These are phyloP conservation scores for Adansonia rubrostipa DNA, from an alignment of 441 rosid genomes.

Conservation along the genomic window DNA sequence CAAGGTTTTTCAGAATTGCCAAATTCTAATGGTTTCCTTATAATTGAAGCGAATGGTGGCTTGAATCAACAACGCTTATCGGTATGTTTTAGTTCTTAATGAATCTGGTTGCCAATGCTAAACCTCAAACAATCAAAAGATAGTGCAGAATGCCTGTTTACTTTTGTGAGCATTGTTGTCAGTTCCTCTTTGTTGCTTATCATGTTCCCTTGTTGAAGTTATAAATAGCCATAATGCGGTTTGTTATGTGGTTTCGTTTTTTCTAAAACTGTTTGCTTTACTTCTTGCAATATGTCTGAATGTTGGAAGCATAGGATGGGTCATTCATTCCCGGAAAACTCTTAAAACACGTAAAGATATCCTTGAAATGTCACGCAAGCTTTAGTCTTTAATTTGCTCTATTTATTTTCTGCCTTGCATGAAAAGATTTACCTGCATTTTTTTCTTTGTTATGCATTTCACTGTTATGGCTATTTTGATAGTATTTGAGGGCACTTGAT, in stretches of 20 bases:
- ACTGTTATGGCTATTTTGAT: background rate
- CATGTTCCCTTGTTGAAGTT: background rate
- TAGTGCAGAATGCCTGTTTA: conserved; percentile 11
- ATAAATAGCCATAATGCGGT: background rate
- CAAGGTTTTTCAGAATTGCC: conserved; percentile 56
- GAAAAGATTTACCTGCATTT: background rate
- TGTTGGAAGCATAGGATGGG: conserved; percentile 3
- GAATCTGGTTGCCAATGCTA: background rate
- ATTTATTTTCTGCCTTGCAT: conserved; percentile 21
- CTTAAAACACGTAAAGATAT: conserved; percentile 11
- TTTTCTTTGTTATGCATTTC: background rate
- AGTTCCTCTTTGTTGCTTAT: conserved; percentile 10
- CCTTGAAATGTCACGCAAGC: conserved; percentile 9
- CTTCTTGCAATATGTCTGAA: background rate
- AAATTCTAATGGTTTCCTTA: conserved; percentile 78
- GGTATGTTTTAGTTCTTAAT: conserved; percentile 47
- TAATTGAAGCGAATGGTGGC: conserved; percentile 97
- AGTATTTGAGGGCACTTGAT: background rate
- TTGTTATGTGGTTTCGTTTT: background rate
- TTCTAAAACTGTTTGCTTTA: background rate
- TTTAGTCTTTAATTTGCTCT: background rate
- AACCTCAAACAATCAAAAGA: conserved; percentile 14
- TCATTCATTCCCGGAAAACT: conserved; percentile 2
- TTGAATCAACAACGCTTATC: conserved; percentile 97
- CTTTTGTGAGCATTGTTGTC: background rate